phyloP scores from a whole-genome alignment of 2,329 filamentous ascomycete genomes.

The Hirsutella thompsonii region DNA sequence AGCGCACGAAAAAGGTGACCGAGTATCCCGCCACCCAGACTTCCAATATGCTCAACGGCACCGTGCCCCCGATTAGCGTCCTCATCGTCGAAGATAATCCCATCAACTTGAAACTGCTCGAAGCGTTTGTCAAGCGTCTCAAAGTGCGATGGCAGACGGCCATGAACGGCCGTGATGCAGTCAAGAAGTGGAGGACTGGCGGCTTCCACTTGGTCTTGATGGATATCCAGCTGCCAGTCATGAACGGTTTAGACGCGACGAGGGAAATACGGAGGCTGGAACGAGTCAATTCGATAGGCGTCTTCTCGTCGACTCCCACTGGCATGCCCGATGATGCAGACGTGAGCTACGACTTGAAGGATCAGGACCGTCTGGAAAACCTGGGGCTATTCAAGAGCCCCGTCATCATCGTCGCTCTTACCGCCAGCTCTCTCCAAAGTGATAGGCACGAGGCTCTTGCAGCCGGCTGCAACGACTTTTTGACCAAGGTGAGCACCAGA shows the following conservation, averaged over 20 bases:
- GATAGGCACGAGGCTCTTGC: constrained; percentile 91
- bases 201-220: constrained; percentile 95
- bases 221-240: constrained; percentile 95
- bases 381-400: constrained; percentile 78
- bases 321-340: constrained; percentile 33
- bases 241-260: constrained; percentile 90
- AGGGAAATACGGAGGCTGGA: constrained; percentile 88
- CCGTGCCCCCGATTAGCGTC: constrained; percentile 90
- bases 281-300: constrained; percentile 81
- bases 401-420: constrained; percentile 94
- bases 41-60: constrained; percentile 60
- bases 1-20: constrained; percentile 40
- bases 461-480: constrained; percentile 93
- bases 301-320: constrained; percentile 61
- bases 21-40: constrained; percentile 26
- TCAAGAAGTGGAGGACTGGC: constrained; percentile 82
- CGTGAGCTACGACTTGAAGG: constrained; percentile 30
- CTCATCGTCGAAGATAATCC: constrained; percentile 98
- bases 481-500: constrained; percentile 65
- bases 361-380: constrained; percentile 57
- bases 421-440: constrained; percentile 85
- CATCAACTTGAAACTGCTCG: constrained; percentile 87
- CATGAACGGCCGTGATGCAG: constrained; percentile 86
- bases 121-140: constrained; percentile 89
- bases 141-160: constrained; percentile 97